Conservation (phyloP, 2,329 filamentous ascomycete species). For the Hymenoscyphus linearis region DNA sequence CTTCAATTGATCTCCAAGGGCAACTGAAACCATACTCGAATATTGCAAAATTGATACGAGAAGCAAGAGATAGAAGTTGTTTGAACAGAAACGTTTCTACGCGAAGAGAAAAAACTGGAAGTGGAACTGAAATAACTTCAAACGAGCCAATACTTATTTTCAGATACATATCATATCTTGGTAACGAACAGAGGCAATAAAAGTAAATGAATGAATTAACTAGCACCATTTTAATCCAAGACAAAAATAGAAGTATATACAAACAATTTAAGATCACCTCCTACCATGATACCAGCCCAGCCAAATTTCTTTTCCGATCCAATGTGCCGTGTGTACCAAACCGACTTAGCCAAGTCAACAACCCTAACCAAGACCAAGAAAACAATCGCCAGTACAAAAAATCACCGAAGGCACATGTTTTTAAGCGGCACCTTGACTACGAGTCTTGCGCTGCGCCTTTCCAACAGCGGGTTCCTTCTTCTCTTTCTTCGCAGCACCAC, state of each 20-base stretch:
- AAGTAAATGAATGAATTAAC: background rate
- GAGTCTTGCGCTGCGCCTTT: constrained; percentile 24
- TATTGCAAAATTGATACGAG: too few relatives aligned
- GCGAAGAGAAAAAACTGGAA: too few relatives aligned
- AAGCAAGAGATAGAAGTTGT: too few relatives aligned
- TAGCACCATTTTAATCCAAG: background rate
- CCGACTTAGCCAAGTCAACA: constrained; percentile 10
- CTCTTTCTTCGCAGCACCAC: constrained; percentile 24
- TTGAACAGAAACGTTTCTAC: too few relatives aligned
- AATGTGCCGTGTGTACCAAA: background rate
- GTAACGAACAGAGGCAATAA: background rate
- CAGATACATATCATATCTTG: too few relatives aligned
- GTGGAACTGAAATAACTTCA: too few relatives aligned
- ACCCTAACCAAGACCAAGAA: background rate
- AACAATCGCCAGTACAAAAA: background rate
- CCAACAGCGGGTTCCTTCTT: constrained; percentile 28
- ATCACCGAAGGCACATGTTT: background rate
- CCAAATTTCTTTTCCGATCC: background rate
- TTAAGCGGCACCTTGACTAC: constrained; percentile 24
- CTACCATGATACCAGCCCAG: background rate
- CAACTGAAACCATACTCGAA: too few relatives aligned
- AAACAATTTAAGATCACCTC: background rate
- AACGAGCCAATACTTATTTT: too few relatives aligned
- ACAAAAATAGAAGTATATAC: background rate
- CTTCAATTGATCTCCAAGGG: too few relatives aligned